Percentiles rank a stretch among this genome's conserved stretches.
Conservation (phyloP, 148 eudicot species). For the Beta vulgaris region DNA sequence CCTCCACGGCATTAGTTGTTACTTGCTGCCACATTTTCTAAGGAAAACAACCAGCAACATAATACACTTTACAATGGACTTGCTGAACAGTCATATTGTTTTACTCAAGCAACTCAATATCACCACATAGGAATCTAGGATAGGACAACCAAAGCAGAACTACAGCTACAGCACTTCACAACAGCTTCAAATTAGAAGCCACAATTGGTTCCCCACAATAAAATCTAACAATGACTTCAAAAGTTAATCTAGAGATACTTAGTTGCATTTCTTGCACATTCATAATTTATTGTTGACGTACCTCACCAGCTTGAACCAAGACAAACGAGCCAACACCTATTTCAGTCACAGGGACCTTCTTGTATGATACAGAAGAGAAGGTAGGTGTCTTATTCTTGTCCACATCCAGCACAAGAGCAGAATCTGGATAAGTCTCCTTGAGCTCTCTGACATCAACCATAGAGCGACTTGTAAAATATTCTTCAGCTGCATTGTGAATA, state of each 20-base stretch:
- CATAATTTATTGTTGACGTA: slow-evolving; percentile 32
- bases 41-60: too few species aligned
- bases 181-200: not conserved
- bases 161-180: not conserved
- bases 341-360: slow-evolving; percentile 73
- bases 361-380: slow-evolving; percentile 71
- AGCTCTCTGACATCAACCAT: slow-evolving; percentile 89
- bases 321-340: slow-evolving; percentile 79
- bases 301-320: slow-evolving; percentile 99
- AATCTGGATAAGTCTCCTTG: slow-evolving; percentile 90
- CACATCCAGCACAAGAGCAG: slow-evolving; percentile 73
- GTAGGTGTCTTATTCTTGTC: slow-evolving; percentile 38
- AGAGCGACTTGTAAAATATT: slow-evolving; percentile 92
- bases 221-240: too few species aligned
- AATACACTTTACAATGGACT: too few species aligned
- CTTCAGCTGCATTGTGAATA: slow-evolving; percentile 69
- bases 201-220: not conserved
- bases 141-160: not conserved
- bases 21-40: too few species aligned
- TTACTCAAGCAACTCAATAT: not conserved
- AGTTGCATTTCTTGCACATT: not conserved
- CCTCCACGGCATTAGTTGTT: not conserved
- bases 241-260: not conserved
- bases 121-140: too few species aligned
- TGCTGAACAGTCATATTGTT: not conserved